These are phyloP conservation scores for Microcos paniculata DNA, from an alignment of 345 rosid genomes.

Conservation along the genomic window DNA sequence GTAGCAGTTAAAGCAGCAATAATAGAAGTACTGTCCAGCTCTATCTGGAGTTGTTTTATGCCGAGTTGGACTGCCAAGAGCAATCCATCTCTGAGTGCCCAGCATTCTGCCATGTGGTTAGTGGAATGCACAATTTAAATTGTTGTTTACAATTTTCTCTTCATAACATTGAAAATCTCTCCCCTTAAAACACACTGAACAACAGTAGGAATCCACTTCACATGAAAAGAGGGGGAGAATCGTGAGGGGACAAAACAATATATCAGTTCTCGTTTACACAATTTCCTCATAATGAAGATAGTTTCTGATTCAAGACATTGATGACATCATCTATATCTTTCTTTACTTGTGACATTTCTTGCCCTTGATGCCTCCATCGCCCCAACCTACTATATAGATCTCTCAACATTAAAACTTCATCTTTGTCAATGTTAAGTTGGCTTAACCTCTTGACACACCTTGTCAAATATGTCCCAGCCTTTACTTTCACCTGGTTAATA, in stretches of 20 bases:
- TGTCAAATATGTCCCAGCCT: constrained; percentile 49
- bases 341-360: constrained; percentile 29
- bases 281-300: constrained; percentile 22
- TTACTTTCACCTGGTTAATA: constrained; percentile 52
- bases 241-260: neutral
- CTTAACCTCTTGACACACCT: constrained; percentile 56
- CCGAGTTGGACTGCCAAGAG: too few species aligned
- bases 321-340: constrained; percentile 45
- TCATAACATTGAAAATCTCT: neutral
- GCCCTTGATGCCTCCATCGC: constrained; percentile 58
- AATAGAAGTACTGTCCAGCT: too few species aligned
- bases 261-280: neutral
- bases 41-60: too few species aligned
- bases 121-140: too few species aligned
- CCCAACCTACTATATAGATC: constrained; percentile 56
- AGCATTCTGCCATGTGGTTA: too few species aligned
- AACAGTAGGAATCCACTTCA: neutral
- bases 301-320: constrained; percentile 27
- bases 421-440: constrained; percentile 33
- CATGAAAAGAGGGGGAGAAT: neutral
- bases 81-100: too few species aligned
- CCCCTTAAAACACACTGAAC: neutral
- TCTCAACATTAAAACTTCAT: constrained; percentile 33
- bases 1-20: too few species aligned
- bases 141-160: neutral